phyloP scores from a whole-genome alignment of 1,284 basidiomycete genomes.

The Leccinum pseudoinsigne region DNA sequence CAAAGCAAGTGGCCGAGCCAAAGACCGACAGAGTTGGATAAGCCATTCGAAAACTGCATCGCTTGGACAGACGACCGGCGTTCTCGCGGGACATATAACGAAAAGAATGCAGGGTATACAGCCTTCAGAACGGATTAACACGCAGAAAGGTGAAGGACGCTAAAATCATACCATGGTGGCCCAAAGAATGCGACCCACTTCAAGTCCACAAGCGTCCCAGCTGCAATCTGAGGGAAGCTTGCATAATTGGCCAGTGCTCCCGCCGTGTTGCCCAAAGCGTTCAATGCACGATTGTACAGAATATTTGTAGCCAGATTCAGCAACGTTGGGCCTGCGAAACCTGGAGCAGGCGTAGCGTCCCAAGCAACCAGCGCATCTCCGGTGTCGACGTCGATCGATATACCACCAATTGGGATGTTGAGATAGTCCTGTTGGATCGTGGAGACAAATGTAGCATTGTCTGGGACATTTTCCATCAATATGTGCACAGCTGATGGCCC shows the following conservation, averaged over 20 bases:
- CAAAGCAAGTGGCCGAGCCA: conserved; percentile 82
- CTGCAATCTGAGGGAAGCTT: conserved; percentile 51
- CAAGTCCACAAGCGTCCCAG: conserved; percentile 57
- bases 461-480: conserved; percentile 39
- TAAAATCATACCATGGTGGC: conserved; percentile 58
- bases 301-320: conserved; percentile 71
- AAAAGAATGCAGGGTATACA: conserved; percentile 79
- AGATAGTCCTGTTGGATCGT: conserved; percentile 48
- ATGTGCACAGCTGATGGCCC: conserved; percentile 38
- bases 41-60: conserved; percentile 79
- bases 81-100: conserved; percentile 72
- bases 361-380: conserved; percentile 57
- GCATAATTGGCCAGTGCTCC: conserved; percentile 47
- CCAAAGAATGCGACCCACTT: conserved; percentile 70
- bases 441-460: conserved; percentile 56
- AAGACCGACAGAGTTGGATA: conserved; percentile 68
- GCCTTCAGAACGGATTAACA: conserved; percentile 40
- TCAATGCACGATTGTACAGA: conserved; percentile 58
- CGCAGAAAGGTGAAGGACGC: neutral
- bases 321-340: conserved; percentile 54
- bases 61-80: conserved; percentile 69
- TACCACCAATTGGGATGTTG: conserved; percentile 57
- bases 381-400: conserved; percentile 53
- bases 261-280: conserved; percentile 40
- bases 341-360: conserved; percentile 56